Evolutionary conservation across 139 green algal genomes (phyloP).

Genomic region (Chlamydomonas schloesseri): DNA sequence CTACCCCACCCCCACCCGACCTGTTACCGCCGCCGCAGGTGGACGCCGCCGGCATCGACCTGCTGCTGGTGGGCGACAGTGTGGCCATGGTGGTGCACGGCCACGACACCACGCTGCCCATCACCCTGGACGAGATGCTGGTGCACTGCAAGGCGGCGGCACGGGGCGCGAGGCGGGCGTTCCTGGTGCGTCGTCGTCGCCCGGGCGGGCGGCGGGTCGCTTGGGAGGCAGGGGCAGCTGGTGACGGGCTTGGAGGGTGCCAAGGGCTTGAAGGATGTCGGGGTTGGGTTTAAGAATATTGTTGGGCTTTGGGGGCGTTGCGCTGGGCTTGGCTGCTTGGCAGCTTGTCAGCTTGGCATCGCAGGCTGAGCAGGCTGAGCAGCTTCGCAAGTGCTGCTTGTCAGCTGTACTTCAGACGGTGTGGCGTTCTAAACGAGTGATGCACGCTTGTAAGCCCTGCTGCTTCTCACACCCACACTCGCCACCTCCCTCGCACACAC

Average conservation of each 20-base stretch:
- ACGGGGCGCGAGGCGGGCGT: conserved; percentile 79
- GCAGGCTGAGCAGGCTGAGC: too few relatives aligned
- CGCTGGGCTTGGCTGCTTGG: background rate
- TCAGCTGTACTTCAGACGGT: too few relatives aligned
- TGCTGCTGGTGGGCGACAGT: conserved; percentile 95
- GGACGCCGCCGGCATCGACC: conserved; percentile 91
- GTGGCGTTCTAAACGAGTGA: too few relatives aligned
- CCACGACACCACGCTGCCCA: conserved; percentile 98
- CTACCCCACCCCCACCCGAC: too few relatives aligned
- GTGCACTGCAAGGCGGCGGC: conserved; percentile 91
- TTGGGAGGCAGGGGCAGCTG: background rate
- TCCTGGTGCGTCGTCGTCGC: conserved; percentile 81
- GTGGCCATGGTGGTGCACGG: conserved; percentile 98
- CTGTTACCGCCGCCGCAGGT: conserved; percentile 79
- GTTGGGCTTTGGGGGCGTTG: background rate
- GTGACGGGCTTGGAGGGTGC: background rate
- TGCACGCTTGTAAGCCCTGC: too few relatives aligned
- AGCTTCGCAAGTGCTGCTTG: too few relatives aligned
- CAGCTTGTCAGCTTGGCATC: too few relatives aligned
- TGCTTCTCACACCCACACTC: conserved; percentile 58
- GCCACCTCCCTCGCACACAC: background rate
- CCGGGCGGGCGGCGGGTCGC: too few relatives aligned
- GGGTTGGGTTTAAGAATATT: too few relatives aligned
- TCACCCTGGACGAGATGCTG: conserved; percentile 98
- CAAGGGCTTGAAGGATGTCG: background rate